phyloP scores from a whole-genome alignment of 768 basidiomycete genomes.

The Trametes villosa region DNA sequence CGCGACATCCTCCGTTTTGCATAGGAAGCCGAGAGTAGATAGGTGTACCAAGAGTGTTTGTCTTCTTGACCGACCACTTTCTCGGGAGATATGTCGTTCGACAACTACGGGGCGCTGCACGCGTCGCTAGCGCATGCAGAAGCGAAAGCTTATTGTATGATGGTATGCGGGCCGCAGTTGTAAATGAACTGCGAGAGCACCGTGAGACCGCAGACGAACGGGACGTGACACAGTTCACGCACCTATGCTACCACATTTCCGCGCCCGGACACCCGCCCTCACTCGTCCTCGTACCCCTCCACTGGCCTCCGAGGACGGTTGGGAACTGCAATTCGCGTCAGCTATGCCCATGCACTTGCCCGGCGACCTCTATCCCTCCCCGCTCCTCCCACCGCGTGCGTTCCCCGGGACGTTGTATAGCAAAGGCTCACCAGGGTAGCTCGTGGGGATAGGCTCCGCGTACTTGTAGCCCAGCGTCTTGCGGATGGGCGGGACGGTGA shows the following conservation, averaged over 20 bases:
- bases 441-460: slow-evolving; percentile 69
- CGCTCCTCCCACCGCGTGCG: not conserved
- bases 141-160: no score
- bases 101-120: no score
- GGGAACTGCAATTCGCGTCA: slow-evolving; percentile 52
- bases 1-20: no score
- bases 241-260: not conserved
- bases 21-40: no score
- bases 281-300: slow-evolving; percentile 75
- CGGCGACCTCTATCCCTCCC: no score
- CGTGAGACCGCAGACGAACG: no score
- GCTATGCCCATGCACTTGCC: not conserved
- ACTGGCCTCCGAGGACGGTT: slow-evolving; percentile 70
- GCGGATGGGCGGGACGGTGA: slow-evolving; percentile 81
- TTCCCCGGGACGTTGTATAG: not conserved
- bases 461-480: slow-evolving; percentile 71
- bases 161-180: no score
- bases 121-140: no score
- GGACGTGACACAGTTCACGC: not conserved
- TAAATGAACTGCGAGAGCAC: no score
- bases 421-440: slow-evolving; percentile 46
- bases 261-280: not conserved
- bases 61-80: no score
- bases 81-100: no score
- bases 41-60: no score